Percentiles rank a stretch among this genome's conserved stretches.
phyloP scores from a whole-genome alignment of 306 rosid species.

The Leucaena leucocephala region DNA sequence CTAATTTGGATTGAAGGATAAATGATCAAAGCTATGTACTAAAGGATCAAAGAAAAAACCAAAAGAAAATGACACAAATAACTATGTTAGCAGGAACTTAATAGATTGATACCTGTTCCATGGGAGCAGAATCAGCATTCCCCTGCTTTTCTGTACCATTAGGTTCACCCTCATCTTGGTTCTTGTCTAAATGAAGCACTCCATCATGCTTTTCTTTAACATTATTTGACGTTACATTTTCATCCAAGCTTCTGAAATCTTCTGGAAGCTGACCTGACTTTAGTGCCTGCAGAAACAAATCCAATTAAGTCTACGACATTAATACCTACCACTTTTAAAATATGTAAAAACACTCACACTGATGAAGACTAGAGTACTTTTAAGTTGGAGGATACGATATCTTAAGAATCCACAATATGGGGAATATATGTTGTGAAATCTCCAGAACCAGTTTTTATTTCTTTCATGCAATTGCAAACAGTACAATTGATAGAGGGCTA shows the following conservation, averaged over 20 bases:
- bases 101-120: slow-evolving; percentile 69
- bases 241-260: slow-evolving; percentile 60
- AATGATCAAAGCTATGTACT: background rate
- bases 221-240: slow-evolving; percentile 42
- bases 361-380: slow-evolving; percentile 2
- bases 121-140: slow-evolving; percentile 56
- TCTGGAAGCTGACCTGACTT: slow-evolving; percentile 91
- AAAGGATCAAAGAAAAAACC: background rate
- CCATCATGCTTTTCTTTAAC: slow-evolving; percentile 46
- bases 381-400: background rate
- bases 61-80: background rate
- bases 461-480: background rate
- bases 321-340: slow-evolving; percentile 2
- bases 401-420: background rate
- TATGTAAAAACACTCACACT: background rate
- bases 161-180: slow-evolving; percentile 45
- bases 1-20: background rate
- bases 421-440: background rate
- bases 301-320: slow-evolving; percentile 13
- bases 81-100: background rate
- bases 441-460: background rate
- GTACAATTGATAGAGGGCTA: background rate
- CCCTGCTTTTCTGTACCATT: slow-evolving; percentile 53
- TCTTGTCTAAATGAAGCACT: slow-evolving; percentile 29
- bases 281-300: slow-evolving; percentile 65